Conservation (phyloP, 768 basidiomycete genomes). For the Mycena maculata region DNA sequence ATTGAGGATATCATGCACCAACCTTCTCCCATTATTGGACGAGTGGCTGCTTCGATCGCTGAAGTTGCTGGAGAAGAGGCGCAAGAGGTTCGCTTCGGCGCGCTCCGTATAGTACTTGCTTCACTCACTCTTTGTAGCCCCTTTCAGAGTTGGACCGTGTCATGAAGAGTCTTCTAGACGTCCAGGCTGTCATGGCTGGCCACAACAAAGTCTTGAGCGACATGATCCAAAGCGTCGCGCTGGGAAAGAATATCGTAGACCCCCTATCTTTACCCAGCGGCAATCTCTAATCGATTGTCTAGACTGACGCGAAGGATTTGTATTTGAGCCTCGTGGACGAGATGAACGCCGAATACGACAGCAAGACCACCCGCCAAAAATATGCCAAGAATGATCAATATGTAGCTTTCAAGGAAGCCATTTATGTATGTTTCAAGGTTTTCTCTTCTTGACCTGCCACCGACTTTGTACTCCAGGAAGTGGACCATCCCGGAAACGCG, state of each 20-base stretch:
- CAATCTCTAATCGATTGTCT: conserved; percentile 8
- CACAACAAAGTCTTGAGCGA: conserved; percentile 66
- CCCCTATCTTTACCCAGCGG: not conserved
- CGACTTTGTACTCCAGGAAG: conserved; percentile 60
- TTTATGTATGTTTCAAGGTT: conserved; percentile 66
- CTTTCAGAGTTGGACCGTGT: conserved; percentile 70
- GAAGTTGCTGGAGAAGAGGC: conserved; percentile 68
- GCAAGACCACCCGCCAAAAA: conserved; percentile 81
- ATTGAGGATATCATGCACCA: conserved; percentile 62
- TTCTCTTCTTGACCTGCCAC: not conserved
- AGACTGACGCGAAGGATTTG: conserved; percentile 63
- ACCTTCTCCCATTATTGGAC: conserved; percentile 58
- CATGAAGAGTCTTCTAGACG: conserved; percentile 78
- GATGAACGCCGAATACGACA: conserved; percentile 58
- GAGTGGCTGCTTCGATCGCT: conserved; percentile 69
- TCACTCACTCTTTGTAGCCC: conserved; percentile 50
- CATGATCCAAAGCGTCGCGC: conserved; percentile 66
- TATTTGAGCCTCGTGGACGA: conserved; percentile 63
- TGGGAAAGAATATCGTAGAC: conserved; percentile 68
- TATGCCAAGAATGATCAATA: conserved; percentile 76
- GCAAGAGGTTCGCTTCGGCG: conserved; percentile 56
- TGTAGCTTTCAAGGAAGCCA: conserved; percentile 66
- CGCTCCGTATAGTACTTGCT: not conserved
- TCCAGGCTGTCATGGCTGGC: conserved; percentile 67
- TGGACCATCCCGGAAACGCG: conserved; percentile 67